These are phyloP conservation scores for Jacaranda mimosifolia DNA, from an alignment of 257 asterid genomes.

Conservation along the genomic window DNA sequence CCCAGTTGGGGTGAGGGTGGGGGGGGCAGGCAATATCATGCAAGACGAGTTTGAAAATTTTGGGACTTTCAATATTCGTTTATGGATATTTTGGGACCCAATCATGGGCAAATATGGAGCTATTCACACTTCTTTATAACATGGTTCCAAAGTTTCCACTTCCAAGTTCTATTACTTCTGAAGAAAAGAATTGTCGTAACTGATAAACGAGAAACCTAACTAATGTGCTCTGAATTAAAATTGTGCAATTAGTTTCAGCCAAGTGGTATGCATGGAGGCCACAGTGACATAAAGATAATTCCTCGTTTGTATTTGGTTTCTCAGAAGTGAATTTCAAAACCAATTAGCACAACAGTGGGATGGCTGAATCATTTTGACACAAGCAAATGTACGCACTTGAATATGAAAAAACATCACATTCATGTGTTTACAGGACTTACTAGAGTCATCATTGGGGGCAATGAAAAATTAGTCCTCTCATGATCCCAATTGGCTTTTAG, in stretches of 20 bases:
- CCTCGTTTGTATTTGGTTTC: background rate
- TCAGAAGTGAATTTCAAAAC: slow-evolving; percentile 18
- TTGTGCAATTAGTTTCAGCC: too few relatives aligned
- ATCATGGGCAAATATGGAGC: background rate
- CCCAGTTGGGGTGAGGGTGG: too few relatives aligned
- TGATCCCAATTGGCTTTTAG: slow-evolving; percentile 93
- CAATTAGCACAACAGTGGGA: background rate
- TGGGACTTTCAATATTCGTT: background rate
- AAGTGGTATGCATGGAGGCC: too few relatives aligned
- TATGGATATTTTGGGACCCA: background rate
- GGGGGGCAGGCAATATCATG: too few relatives aligned
- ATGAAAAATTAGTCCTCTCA: slow-evolving; percentile 81
- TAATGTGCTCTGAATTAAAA: too few relatives aligned
- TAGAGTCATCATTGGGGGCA: slow-evolving; percentile 97
- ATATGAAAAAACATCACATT: slow-evolving; percentile 19
- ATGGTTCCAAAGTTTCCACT: background rate
- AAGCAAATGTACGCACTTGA: slow-evolving; percentile 28
- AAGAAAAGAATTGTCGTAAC: background rate
- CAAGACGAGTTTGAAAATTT: background rate
- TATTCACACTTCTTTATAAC: background rate
- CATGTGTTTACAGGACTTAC: slow-evolving; percentile 56
- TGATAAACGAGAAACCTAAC: background rate
- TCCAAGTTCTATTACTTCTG: background rate
- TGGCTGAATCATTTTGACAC: slow-evolving; percentile 15
- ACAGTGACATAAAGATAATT: too few relatives aligned